Base-by-base conservation (phyloP, 208 protist genomes). In the Trypanosoma mega region DNA sequence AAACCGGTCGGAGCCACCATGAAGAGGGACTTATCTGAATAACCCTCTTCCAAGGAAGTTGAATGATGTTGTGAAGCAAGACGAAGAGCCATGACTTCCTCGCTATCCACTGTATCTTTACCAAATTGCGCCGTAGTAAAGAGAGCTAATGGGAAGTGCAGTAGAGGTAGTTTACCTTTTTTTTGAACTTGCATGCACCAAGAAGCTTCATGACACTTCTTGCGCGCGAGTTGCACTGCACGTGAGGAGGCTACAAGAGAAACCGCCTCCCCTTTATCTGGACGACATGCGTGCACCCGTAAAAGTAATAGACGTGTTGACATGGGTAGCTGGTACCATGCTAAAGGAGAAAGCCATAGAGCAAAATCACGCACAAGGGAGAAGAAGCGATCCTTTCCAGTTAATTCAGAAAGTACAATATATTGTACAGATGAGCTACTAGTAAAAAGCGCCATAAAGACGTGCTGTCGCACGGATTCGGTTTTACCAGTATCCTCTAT, bases 121-220 rank as follows among this genome's bases (percentile, higher is more conserved):
- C 9, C n/a, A 23, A 58, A 50, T 50, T 58, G 34, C 12, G 54
- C 34, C 2, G 47, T 63, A 29, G 30, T 63, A 26, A 71, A 71
- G 2, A 71, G 41, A 1, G 64, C 54, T 2, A 33, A 20, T 0
- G 45, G 64, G 34, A 52, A 71, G 18, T 31, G 55, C 47, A 71
- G 26, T 20, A 55, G 0, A 43, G 47, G 34, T 16, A 39, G 34
- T 16, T 39, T 12, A 12, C 12, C 12, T 39, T 39, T 6, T 6
- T 12, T 16, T 16, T 16, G 34, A 39, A 12, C 6, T 12, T 39
- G 34, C 12, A 39, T 16, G 8, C 8, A 39, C 34, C 12, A 36
- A 8, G 33, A 33, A 16, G 3, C 12, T 16, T 39, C 34, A 6
- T 16, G 12, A 16, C 34, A 39, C 34, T 16, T 12, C 12, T 39